Base-by-base conservation (phyloP, 208 protist species). In the Leishmania major region DNA sequence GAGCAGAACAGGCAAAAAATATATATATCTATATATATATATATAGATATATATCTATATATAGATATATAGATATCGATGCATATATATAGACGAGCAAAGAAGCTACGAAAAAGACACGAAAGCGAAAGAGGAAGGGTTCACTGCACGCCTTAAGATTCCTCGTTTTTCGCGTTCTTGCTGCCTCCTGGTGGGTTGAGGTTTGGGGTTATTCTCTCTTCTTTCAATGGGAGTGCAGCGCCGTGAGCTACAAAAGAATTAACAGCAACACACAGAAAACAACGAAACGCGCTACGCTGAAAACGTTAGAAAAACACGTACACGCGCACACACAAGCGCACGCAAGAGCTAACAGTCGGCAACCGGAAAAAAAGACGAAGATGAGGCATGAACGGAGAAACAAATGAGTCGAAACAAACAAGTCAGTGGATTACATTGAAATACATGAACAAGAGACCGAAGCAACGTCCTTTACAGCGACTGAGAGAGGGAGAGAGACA, bases 371-470 rank as follows among this genome's bases (percentile, higher is more conserved):
- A 74, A 31, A 35, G 43, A 60, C 3, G 47, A 28, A 37, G 49
- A 59, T 55, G 17, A 43, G 59, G 31, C n/a, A 76, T 22, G 37
- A 76, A 60, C 2, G 10, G 17, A 60, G 37, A 76, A 76, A 60
- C 8, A 60, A 40, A 76, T 45, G 47, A 55, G 72, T 31, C 13
- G 45, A 75, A 82, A 45, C 35, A 64, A 47, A 79, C 40, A 70
- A 49, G 51, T 40, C 11, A 78, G 40, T 25, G 47, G 22, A 31
- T 47, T 43, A 80, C 6, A 69, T 28, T 17, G 22, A 45, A 79
- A 51, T 55, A 79, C 57, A 70, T 35, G 53, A 70, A 60, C 72
- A 76, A 60, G 49, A 60, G 72, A 76, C 72, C 35, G 49, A 76
- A 55, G 51, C 45, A 57, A 83, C 75, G 37, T 60, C 49, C 49